Percentiles rank a stretch among this genome's conserved stretches.
Evolutionary conservation across 768 basidiomycete genomes (phyloP).

Genomic region (Boletus subparvulus): DNA sequence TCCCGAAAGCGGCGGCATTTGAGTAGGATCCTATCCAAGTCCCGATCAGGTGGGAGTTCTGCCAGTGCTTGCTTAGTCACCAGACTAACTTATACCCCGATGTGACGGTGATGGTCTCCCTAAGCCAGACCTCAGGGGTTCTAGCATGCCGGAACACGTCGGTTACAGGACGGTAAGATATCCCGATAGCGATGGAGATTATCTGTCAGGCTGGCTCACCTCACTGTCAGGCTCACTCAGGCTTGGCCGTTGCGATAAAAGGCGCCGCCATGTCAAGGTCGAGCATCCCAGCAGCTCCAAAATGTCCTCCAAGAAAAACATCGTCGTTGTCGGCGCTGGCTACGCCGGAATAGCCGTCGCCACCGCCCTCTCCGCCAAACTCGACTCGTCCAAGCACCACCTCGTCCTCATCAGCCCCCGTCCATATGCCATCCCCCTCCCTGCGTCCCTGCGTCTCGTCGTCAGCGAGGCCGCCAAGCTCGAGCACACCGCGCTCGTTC

Average conservation of each 20-base stretch:
- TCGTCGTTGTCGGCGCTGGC: slow-evolving; percentile 61
- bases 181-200: no score
- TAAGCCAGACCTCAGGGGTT: no score
- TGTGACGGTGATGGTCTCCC: no score
- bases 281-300: no score
- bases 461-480: slow-evolving; percentile 37
- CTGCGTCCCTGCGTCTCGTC: slow-evolving; percentile 52
- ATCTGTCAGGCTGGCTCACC: no score
- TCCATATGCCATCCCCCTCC: slow-evolving; percentile 50
- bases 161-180: no score
- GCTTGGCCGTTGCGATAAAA: not conserved
- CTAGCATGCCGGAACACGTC: no score
- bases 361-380: slow-evolving; percentile 47
- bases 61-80: no score
- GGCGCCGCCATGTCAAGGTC: not conserved
- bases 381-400: slow-evolving; percentile 48
- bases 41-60: no score
- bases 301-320: slow-evolving; percentile 30
- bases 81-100: no score
- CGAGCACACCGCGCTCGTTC: slow-evolving; percentile 47
- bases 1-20: slow-evolving; percentile 41
- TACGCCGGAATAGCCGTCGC: slow-evolving; percentile 45
- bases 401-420: slow-evolving; percentile 55
- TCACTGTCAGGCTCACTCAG: no score
- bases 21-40: not conserved